Evolutionary conservation across 495 filamentous ascomycete species (phyloP).

Genomic region (Annulohypoxylon bovei): DNA sequence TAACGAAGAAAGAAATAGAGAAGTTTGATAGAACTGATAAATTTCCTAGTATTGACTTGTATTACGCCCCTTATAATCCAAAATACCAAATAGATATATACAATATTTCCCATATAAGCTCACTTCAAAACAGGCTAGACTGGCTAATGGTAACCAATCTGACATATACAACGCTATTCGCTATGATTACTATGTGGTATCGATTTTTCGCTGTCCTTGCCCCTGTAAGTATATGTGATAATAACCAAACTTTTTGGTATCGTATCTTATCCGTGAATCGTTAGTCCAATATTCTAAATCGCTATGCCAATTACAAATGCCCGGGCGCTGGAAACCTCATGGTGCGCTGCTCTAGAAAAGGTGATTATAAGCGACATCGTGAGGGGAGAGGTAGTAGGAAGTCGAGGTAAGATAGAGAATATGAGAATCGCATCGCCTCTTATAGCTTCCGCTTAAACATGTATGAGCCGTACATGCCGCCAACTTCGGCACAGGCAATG

Average conservation of each 20-base stretch:
- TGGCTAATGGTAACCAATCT: background rate
- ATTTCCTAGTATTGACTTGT: background rate
- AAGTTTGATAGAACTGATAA: background rate
- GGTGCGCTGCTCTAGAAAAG: background rate
- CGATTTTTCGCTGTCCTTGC: constrained; percentile 7
- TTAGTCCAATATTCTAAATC: constrained; percentile 20
- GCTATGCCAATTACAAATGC: constrained; percentile 30
- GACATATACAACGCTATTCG: constrained; percentile 23
- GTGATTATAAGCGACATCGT: background rate
- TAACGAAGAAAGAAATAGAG: background rate
- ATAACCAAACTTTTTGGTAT: constrained; percentile 23
- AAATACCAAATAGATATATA: background rate
- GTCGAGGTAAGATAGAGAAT: background rate
- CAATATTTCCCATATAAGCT: background rate
- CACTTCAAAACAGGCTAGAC: constrained; percentile 5
- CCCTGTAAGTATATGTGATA: constrained; percentile 6
- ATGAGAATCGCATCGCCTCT: background rate
- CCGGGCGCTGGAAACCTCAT: background rate
- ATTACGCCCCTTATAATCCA: background rate
- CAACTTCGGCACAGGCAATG: constrained; percentile 78
- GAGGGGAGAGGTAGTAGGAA: constrained; percentile 9
- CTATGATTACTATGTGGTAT: constrained; percentile 25
- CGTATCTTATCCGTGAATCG: constrained; percentile 25
- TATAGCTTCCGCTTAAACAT: constrained; percentile 72
- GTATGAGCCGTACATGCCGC: constrained; percentile 86